A percentile compares a stretch with the other conserved stretches of the same genome.
These are phyloP conservation scores for Osmanthus fragrans DNA, from an alignment of 257 asterid genomes.

Conservation along the genomic window DNA sequence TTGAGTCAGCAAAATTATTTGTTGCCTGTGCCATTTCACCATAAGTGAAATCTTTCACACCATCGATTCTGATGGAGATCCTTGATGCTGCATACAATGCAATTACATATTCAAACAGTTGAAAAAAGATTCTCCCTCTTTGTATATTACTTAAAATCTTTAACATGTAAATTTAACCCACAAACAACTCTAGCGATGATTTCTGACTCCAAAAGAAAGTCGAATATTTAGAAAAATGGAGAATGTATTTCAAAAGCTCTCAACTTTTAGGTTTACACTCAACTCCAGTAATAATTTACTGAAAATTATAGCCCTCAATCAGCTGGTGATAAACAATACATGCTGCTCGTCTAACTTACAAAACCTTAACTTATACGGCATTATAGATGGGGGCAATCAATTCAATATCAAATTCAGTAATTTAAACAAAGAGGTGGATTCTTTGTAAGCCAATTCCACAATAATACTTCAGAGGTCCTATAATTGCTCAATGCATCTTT, in stretches of 20 bases:
- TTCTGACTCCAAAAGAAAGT: neutral
- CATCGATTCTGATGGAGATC: conserved; percentile 76
- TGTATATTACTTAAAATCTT: neutral
- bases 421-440: neutral
- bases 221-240: neutral
- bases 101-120: conserved; percentile 10
- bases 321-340: neutral
- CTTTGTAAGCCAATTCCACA: neutral
- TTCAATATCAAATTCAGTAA: neutral
- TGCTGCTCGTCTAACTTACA: no score
- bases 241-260: neutral
- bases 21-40: conserved; percentile 74
- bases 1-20: conserved; percentile 50
- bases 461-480: neutral
- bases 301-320: neutral
- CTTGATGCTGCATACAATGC: conserved; percentile 58
- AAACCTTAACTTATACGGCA: neutral
- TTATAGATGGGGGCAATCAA: neutral
- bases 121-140: conserved; percentile 1
- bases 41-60: conserved; percentile 74
- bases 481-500: no score
- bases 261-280: neutral
- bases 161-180: neutral
- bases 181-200: neutral
- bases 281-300: neutral